phyloP scores from a whole-genome alignment of 106 monocot genomes.

The Dendrobium huoshanense region DNA sequence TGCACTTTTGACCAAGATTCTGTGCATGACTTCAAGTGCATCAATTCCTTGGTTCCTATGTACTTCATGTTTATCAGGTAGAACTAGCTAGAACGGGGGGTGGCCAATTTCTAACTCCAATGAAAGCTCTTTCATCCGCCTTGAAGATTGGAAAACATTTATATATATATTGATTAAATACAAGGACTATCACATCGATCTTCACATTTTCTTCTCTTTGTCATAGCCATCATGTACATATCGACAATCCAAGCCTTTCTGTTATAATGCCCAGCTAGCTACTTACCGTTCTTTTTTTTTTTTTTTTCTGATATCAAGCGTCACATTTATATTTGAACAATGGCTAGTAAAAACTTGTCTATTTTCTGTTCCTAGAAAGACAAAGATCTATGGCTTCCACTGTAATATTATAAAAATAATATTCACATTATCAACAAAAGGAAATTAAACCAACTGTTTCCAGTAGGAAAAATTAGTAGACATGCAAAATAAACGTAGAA shows the following conservation, averaged over 20 bases:
- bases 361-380: too few relatives aligned
- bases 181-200: background rate
- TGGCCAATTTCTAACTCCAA: background rate
- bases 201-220: background rate
- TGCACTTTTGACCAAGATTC: slow-evolving; percentile 11
- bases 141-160: slow-evolving; percentile 11
- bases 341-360: too few relatives aligned
- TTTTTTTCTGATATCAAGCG: too few relatives aligned
- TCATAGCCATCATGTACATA: slow-evolving; percentile 6
- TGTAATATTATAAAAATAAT: too few relatives aligned
- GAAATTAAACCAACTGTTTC: too few relatives aligned
- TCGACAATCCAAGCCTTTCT: background rate
- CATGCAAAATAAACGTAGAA: too few relatives aligned
- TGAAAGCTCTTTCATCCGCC: background rate
- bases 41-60: slow-evolving; percentile 2
- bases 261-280: background rate
- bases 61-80: background rate
- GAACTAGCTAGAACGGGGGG: background rate
- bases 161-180: background rate
- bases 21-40: background rate
- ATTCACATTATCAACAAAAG: too few relatives aligned
- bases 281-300: background rate
- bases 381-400: too few relatives aligned
- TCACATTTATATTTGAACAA: too few relatives aligned
- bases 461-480: too few relatives aligned